phyloP scores from a whole-genome alignment of 2,329 filamentous ascomycete genomes.

The Cercospora nicotianae region DNA sequence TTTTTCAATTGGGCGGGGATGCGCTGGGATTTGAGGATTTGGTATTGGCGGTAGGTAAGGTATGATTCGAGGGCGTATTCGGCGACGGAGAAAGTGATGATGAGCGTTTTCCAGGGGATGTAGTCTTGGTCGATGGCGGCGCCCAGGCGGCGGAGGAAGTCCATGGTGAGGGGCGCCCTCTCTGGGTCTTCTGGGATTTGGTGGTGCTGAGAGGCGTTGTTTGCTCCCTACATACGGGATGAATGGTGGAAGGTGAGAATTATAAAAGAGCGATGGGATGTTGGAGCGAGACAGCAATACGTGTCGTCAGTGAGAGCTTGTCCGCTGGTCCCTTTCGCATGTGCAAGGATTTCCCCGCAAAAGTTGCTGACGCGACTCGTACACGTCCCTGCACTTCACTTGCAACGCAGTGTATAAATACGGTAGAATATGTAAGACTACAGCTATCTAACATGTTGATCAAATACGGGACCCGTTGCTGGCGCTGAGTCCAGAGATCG shows the following conservation, averaged over 20 bases:
- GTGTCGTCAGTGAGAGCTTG: constrained; percentile 6
- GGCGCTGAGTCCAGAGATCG: too few species aligned
- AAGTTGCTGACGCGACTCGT: neutral
- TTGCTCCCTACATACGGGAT: neutral
- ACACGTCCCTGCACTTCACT: neutral
- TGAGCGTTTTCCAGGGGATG: constrained; percentile 97
- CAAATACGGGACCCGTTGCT: too few species aligned
- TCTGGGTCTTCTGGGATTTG: neutral
- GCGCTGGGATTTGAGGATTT: constrained; percentile 74
- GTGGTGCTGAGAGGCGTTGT: neutral
- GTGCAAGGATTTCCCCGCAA: constrained; percentile 3
- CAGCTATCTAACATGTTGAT: neutral
- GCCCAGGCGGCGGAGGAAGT: constrained; percentile 63
- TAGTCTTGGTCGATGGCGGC: constrained; percentile 83
- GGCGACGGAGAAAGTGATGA: constrained; percentile 88
- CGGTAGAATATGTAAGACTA: neutral
- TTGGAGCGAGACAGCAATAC: constrained; percentile 1
- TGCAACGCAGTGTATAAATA: neutral
- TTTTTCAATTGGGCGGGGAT: constrained; percentile 83
- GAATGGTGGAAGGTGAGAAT: neutral
- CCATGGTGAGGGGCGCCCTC: constrained; percentile 29
- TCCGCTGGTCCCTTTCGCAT: neutral
- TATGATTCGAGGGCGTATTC: constrained; percentile 90
- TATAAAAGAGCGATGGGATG: constrained; percentile 1
- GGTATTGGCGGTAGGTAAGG: constrained; percentile 86